Percentiles rank a stretch among this genome's conserved stretches.
phyloP scores from a whole-genome alignment of 371 early-diverging fungal species.

The Blakeslea trispora region DNA sequence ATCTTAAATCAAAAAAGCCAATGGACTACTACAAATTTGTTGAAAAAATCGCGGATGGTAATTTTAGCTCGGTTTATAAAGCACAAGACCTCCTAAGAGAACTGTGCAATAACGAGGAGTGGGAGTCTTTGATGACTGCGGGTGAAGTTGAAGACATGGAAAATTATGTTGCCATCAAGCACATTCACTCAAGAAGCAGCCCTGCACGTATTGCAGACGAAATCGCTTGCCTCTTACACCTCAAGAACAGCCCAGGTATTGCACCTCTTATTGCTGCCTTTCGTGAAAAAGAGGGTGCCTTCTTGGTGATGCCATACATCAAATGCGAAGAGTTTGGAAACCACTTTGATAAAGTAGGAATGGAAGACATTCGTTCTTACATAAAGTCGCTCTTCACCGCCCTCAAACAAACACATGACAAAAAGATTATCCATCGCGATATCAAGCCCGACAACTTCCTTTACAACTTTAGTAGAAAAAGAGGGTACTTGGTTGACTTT shows the following conservation, averaged over 20 bases:
- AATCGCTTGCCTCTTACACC: conserved; percentile 65
- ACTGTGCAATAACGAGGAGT: conserved; percentile 32
- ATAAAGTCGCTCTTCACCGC: conserved; percentile 79
- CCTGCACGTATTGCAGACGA: conserved; percentile 85
- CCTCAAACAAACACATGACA: conserved; percentile 72
- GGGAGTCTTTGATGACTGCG: conserved; percentile 1
- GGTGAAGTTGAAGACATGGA: conserved; percentile 22
- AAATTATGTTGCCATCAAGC: conserved; percentile 88
- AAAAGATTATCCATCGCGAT: conserved; percentile 88
- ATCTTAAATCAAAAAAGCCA: too few relatives aligned
- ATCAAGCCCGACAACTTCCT: conserved; percentile 98
- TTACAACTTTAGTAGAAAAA: conserved; percentile 65
- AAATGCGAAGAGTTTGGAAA: too few relatives aligned
- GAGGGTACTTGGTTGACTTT: conserved; percentile 96
- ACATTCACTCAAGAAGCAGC: conserved; percentile 82
- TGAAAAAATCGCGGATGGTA: too few relatives aligned
- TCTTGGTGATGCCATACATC: conserved; percentile 85
- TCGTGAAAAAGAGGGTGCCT: conserved; percentile 78
- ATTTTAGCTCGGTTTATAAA: conserved; percentile 94
- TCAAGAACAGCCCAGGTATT: conserved; percentile 53
- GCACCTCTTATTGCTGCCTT: conserved; percentile 77
- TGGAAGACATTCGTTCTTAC: too few relatives aligned
- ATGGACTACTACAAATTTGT: too few relatives aligned
- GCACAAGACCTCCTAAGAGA: conserved; percentile 74
- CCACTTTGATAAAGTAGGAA: too few relatives aligned